Percentiles rank a stretch among this genome's conserved stretches.
Conservation (phyloP, 2,329 filamentous ascomycete species). For the Claviceps quebecensis region DNA sequence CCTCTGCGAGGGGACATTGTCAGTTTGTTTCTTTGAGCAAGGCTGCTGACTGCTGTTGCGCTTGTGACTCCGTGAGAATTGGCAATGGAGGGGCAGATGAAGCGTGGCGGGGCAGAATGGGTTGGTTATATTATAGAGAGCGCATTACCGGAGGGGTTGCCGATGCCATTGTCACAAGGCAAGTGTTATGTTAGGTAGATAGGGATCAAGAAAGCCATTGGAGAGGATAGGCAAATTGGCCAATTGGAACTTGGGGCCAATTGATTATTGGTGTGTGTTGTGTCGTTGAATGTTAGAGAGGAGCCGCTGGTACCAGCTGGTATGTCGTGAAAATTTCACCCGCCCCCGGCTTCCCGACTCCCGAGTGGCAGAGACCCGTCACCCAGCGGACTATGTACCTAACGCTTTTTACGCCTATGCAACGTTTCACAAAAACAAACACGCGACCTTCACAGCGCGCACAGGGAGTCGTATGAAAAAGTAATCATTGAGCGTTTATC, state of each 20-base stretch:
- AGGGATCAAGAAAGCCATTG: slow-evolving; percentile 2
- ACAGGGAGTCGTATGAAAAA: too few species aligned
- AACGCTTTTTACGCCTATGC: too few species aligned
- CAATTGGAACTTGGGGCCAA: background rate
- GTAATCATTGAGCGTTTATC: background rate
- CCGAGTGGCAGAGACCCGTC: too few species aligned
- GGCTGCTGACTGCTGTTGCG: too few species aligned
- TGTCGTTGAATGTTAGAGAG: too few species aligned
- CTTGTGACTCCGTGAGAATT: background rate
- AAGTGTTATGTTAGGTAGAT: background rate
- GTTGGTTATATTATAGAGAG: background rate
- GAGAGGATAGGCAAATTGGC: background rate
- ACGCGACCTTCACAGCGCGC: too few species aligned
- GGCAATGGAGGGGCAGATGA: background rate
- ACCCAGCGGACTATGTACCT: too few species aligned
- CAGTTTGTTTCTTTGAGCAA: background rate
- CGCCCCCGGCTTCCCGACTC: too few species aligned
- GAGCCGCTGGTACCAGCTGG: too few species aligned
- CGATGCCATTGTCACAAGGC: background rate
- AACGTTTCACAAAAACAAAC: too few species aligned
- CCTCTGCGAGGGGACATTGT: background rate
- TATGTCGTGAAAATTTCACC: too few species aligned
- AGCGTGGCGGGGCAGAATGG: background rate
- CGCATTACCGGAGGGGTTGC: background rate
- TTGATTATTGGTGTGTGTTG: background rate